Evolutionary conservation across 352 stramenopile genomes (phyloP), one percentile per base, ranked within the genome.

Genomic region (Globisporangium cylindrosporum): DNA sequence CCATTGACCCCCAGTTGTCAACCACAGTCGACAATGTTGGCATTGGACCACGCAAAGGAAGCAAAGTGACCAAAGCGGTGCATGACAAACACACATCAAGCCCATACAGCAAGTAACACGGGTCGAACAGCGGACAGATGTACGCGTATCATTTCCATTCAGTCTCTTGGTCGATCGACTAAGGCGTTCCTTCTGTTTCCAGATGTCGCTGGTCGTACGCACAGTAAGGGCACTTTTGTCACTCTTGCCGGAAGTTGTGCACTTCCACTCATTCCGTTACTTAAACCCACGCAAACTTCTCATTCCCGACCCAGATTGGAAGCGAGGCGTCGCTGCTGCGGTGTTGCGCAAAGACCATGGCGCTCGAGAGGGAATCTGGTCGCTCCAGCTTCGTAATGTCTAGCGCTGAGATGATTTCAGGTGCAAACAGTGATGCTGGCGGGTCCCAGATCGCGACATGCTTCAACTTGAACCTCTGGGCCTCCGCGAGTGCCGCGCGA

Each of bases 281-380:
- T 63, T 69, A 89, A 15, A 86, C 78, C 81, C 81, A 89, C 15
- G 77, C 77, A 38, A 79, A 81, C 43, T 89, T 87, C 61, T 86
- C 81, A 51, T 89, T 89, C 34, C 62, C 69, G 14, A 84, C 18
- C 81, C 79, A 88, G 27, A 69, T 24, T 0, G 75, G 77, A 27
- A 74, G 46, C 36, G 46, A 15, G 14, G 6, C 62, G 18, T 25
- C 15, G 59, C 29, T n/a, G 55, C 34, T 27, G 12, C 15, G 60
- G 56, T 71, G 57, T 9, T 72, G 60, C 9, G 32, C 29, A 58
- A 92, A 86, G 3, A 90, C 51, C 68, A 88, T 82, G 1, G 80
- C 72, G 63, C 79, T 89, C 22, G 83, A 92, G 27, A 89, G 69
- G 32, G 84, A 89, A 49, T 88, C 72, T n/a, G 78, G 64, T 22